Percentiles rank a stretch among this genome's conserved stretches.
These are phyloP conservation scores for Globisporangium cylindrosporum DNA, from an alignment of 352 stramenopile species.

Conservation along the genomic window DNA sequence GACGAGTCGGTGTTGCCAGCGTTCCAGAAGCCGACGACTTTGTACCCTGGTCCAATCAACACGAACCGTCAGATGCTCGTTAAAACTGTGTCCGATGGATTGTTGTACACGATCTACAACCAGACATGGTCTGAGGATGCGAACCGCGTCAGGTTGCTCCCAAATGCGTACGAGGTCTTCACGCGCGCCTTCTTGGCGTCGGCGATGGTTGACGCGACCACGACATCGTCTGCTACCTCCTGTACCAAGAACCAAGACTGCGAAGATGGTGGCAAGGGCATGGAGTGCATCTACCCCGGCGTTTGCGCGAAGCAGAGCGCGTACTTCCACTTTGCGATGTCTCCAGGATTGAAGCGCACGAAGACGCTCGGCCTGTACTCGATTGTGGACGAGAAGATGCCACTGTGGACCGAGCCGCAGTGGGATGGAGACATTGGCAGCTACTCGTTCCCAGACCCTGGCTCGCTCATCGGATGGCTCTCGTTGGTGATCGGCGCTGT, in stretches of 20 bases:
- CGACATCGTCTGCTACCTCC: conserved; percentile 24
- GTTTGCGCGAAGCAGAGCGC: conserved; percentile 53
- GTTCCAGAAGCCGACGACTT: conserved; percentile 45
- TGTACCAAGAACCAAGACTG: conserved; percentile 65
- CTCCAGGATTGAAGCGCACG: conserved; percentile 59
- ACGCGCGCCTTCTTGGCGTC: conserved; percentile 68
- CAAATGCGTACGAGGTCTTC: conserved; percentile 82
- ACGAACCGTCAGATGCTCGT: conserved; percentile 52
- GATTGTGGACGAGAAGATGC: conserved; percentile 59
- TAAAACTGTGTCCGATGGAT: conserved; percentile 18
- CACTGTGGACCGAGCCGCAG: conserved; percentile 74
- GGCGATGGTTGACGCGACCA: conserved; percentile 42
- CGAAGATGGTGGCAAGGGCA: conserved; percentile 35
- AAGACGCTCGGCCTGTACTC: conserved; percentile 45
- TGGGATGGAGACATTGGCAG: conserved; percentile 67
- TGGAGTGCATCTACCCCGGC: conserved; percentile 80
- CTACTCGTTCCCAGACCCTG: conserved; percentile 81
- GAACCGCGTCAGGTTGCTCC: conserved; percentile 63
- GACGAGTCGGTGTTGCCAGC: conserved; percentile 42
- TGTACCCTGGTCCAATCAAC: conserved; percentile 58
- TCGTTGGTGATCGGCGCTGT: conserved; percentile 48
- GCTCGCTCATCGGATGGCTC: conserved; percentile 70
- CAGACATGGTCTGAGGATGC: conserved; percentile 50
- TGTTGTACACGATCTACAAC: conserved; percentile 48
- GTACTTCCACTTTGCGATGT: conserved; percentile 80